Percentiles rank a stretch among this genome's conserved stretches.
These are phyloP conservation scores for Rhizoclosmatium hyalinum DNA, from an alignment of 371 early-diverging fungal genomes.

Conservation along the genomic window DNA sequence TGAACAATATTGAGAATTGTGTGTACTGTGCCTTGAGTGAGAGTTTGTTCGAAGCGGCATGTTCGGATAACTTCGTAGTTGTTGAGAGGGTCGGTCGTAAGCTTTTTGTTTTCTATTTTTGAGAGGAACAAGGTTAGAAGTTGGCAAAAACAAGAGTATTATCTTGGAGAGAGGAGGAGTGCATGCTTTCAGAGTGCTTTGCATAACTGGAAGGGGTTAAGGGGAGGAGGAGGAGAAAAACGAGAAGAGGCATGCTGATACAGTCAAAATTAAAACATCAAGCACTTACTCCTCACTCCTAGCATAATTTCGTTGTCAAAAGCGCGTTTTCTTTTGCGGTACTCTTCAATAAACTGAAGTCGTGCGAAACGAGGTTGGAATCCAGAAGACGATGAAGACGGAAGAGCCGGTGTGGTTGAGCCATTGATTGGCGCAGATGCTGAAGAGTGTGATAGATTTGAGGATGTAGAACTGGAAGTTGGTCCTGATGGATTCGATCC, in stretches of 20 bases:
- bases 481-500: conserved; percentile 39
- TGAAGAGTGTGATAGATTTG: too few relatives aligned
- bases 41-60: conserved; percentile 34
- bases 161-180: not conserved
- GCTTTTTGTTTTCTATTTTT: conserved; percentile 1
- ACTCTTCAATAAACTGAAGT: conserved; percentile 51
- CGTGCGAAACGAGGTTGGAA: conserved; percentile 42
- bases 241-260: not conserved
- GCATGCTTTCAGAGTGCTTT: not conserved
- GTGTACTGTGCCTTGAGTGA: conserved; percentile 36
- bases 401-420: not conserved
- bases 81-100: conserved; percentile 23
- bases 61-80: conserved; percentile 37
- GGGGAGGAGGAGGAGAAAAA: conserved; percentile 3
- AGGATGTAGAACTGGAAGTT: not conserved
- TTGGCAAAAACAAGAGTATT: not conserved
- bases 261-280: conserved; percentile 10
- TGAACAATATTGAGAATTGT: conserved; percentile 53
- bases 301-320: conserved; percentile 45
- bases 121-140: not conserved
- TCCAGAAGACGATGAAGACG: not conserved
- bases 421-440: not conserved
- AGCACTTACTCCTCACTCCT: conserved; percentile 40
- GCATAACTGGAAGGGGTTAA: not conserved
- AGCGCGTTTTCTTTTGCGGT: conserved; percentile 41